phyloP scores from a whole-genome alignment of 2,329 filamentous ascomycete species.

The Neofusicoccum kwambonambiense region DNA sequence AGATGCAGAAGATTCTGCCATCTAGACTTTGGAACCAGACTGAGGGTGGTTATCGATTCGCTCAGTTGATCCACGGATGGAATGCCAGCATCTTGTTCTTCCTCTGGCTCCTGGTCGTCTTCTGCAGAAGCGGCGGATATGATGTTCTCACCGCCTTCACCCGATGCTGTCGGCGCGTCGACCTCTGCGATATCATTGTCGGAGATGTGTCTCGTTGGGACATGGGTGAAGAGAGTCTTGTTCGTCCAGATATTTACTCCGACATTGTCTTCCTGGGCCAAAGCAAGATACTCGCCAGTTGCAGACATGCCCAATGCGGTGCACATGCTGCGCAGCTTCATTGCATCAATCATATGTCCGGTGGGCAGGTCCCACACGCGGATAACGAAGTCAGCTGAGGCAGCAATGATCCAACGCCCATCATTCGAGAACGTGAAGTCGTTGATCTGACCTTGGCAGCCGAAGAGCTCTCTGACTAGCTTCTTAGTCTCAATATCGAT shows the following conservation, averaged over 20 bases:
- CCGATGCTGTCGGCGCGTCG: constrained; percentile 71
- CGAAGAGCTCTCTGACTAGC: constrained; percentile 90
- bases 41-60: constrained; percentile 80
- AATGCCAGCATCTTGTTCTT: constrained; percentile 45
- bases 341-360: constrained; percentile 89
- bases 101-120: constrained; percentile 46
- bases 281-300: constrained; percentile 92
- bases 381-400: constrained; percentile 75
- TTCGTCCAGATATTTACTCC: constrained; percentile 98
- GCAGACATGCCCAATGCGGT: constrained; percentile 83
- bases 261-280: constrained; percentile 75
- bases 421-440: constrained; percentile 75
- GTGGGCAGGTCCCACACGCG: constrained; percentile 95
- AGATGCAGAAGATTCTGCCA: constrained; percentile 96
- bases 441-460: constrained; percentile 46
- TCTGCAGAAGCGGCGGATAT: constrained; percentile 74
- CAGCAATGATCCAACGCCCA: constrained; percentile 88
- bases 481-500: constrained; percentile 88
- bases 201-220: constrained; percentile 80
- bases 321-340: constrained; percentile 75
- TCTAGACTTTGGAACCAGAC: constrained; percentile 80
- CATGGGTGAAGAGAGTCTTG: constrained; percentile 82
- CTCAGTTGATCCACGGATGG: constrained; percentile 73
- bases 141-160: constrained; percentile 74
- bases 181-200: constrained; percentile 70